These are phyloP conservation scores for Aspergillus jensenii DNA, from an alignment of 2,329 filamentous ascomycete species.

Conservation along the genomic window DNA sequence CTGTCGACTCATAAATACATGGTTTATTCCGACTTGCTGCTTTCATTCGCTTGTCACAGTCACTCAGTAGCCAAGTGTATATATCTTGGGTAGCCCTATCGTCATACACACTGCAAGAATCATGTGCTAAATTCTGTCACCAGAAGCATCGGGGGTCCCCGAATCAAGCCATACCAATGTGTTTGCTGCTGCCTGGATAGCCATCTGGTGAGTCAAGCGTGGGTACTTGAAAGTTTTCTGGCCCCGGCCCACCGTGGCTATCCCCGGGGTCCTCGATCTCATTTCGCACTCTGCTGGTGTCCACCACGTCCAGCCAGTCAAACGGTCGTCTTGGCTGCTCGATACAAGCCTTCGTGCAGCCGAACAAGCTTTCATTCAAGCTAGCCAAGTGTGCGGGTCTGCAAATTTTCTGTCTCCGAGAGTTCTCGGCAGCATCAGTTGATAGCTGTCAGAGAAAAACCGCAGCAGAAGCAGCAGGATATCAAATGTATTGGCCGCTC, in stretches of 20 bases:
- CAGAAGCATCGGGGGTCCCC: neutral
- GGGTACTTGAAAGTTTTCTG: neutral
- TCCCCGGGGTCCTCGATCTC: slow-evolving; percentile 1
- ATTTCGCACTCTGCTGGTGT: neutral
- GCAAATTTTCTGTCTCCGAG: neutral
- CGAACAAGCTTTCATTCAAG: neutral
- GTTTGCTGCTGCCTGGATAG: neutral
- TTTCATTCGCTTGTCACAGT: too few species aligned
- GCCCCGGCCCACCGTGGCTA: neutral
- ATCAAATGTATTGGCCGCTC: neutral
- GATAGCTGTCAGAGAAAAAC: neutral
- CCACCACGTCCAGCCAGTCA: neutral
- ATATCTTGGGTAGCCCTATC: too few species aligned
- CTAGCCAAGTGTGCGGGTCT: neutral
- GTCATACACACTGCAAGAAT: too few species aligned
- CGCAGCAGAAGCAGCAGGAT: neutral
- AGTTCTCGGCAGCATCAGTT: neutral
- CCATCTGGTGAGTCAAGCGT: neutral
- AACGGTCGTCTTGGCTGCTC: neutral
- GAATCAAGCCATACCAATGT: neutral
- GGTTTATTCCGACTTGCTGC: too few species aligned
- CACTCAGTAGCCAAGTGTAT: too few species aligned
- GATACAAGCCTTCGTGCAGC: neutral
- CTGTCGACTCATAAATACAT: too few species aligned
- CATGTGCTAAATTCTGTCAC: neutral